Percentiles rank a stretch among this genome's conserved stretches.
phyloP scores from a whole-genome alignment of 768 basidiomycete genomes.

The Tulasnella sp. region DNA sequence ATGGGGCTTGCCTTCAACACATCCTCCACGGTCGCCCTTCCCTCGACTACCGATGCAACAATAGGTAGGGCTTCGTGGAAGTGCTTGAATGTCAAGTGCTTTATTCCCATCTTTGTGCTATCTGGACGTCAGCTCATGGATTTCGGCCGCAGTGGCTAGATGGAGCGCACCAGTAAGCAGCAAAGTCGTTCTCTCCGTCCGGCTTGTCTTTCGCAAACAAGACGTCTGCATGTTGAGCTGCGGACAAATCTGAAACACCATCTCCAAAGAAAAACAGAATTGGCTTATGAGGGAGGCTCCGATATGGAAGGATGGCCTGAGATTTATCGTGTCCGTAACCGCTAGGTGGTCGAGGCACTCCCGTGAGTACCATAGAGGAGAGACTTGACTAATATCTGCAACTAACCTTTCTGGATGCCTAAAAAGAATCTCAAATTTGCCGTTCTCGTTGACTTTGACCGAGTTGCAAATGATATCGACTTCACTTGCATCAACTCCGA shows the following conservation, averaged over 20 bases:
- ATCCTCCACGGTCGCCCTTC: conserved; percentile 61
- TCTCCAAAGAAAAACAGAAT: conserved; percentile 97
- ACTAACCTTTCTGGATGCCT: conserved; percentile 83
- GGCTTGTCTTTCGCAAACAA: conserved; percentile 87
- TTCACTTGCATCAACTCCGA: conserved; percentile 70
- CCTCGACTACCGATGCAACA: conserved; percentile 72
- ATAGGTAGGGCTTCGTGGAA: conserved; percentile 65
- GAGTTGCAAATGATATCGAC: conserved; percentile 97
- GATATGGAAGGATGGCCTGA: conserved; percentile 89
- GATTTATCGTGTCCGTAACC: conserved; percentile 96
- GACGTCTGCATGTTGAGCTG: conserved; percentile 88
- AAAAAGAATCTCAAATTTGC: conserved; percentile 80
- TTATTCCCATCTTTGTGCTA: conserved; percentile 71
- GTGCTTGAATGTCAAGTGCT: conserved; percentile 75
- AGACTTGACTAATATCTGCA: background rate
- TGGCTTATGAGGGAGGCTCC: conserved; percentile 68
- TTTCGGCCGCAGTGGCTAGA: background rate
- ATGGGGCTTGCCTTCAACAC: conserved; percentile 44
- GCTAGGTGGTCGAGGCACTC: conserved; percentile 46
- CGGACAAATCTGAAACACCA: conserved; percentile 94
- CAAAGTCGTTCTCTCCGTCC: conserved; percentile 83
- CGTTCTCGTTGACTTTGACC: conserved; percentile 64
- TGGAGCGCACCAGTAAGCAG: conserved; percentile 59
- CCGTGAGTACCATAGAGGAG: background rate
- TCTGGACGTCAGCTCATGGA: background rate